Percentiles rank a stretch among this genome's conserved stretches.
Conservation (phyloP, 192 early-diverging fungal genomes). For the Linnemannia exigua region DNA sequence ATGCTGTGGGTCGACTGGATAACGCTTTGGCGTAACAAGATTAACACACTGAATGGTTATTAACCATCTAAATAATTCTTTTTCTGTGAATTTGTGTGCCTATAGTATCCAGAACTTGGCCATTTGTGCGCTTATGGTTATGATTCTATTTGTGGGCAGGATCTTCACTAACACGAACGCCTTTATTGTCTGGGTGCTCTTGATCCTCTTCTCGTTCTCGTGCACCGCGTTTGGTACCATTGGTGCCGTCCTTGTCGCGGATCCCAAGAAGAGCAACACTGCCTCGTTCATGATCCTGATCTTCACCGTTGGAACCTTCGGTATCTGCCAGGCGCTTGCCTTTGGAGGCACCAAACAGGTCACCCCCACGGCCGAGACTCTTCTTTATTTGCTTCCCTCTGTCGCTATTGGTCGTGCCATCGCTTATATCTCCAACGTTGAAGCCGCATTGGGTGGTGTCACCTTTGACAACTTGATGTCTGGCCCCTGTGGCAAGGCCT, state of each 20-base stretch:
- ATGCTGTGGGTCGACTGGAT: no score
- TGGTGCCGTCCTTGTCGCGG: slow-evolving; percentile 32
- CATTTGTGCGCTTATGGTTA: slow-evolving; percentile 43
- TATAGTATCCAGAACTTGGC: slow-evolving; percentile 38
- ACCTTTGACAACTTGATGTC: slow-evolving; percentile 34
- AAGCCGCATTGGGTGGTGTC: slow-evolving; percentile 47
- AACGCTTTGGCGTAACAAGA: no score
- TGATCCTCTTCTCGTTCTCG: slow-evolving; percentile 56
- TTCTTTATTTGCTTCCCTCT: slow-evolving; percentile 44
- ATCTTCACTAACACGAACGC: slow-evolving; percentile 45
- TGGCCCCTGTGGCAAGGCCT: slow-evolving; percentile 37
- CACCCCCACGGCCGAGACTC: slow-evolving; percentile 32
- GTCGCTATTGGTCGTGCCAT: slow-evolving; percentile 56
- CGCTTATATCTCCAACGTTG: slow-evolving; percentile 44
- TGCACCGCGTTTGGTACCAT: slow-evolving; percentile 46
- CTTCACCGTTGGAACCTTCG: slow-evolving; percentile 34
- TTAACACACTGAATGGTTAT: no score
- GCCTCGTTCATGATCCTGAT: slow-evolving; percentile 36
- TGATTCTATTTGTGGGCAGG: slow-evolving; percentile 50
- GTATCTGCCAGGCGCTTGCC: slow-evolving; percentile 34
- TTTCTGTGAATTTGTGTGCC: not conserved
- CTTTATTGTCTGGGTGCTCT: slow-evolving; percentile 45
- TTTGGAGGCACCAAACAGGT: slow-evolving; percentile 24
- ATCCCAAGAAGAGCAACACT: slow-evolving; percentile 55
- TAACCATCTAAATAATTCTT: not conserved